These are phyloP conservation scores for Austroboletus novae-zelandiae DNA, from an alignment of 1,284 basidiomycete genomes.

Conservation along the genomic window DNA sequence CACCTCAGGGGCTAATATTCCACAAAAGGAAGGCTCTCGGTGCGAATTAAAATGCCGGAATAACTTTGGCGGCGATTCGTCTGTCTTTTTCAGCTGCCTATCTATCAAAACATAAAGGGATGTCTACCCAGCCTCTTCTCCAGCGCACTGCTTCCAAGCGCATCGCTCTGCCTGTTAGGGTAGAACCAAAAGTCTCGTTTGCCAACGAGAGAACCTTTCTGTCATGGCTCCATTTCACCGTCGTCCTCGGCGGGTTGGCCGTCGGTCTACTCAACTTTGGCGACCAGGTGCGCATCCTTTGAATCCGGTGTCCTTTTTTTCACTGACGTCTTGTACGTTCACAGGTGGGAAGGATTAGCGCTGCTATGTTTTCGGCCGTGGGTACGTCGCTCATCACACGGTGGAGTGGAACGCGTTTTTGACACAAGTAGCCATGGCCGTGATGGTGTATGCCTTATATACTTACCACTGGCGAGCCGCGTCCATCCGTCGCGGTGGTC, in stretches of 20 bases:
- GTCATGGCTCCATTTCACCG: conserved; percentile 95
- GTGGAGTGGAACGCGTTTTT: conserved; percentile 2
- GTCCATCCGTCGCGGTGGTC: conserved; percentile 88
- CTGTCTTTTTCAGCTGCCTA: conserved; percentile 11
- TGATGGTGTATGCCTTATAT: conserved; percentile 94
- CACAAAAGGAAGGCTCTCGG: conserved; percentile 1
- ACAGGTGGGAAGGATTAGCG: conserved; percentile 87
- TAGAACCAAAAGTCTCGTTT: conserved; percentile 94
- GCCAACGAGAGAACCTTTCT: conserved; percentile 95
- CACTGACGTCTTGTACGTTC: conserved; percentile 1
- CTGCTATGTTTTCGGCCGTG: conserved; percentile 89
- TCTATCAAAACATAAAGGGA: conserved; percentile 1
- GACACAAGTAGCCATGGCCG: conserved; percentile 75
- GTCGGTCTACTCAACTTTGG: conserved; percentile 98
- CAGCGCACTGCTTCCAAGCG: conserved; percentile 95
- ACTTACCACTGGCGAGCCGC: conserved; percentile 96
- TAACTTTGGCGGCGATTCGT: neutral
- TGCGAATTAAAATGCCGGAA: conserved; percentile 17
- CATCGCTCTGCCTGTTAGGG: conserved; percentile 91
- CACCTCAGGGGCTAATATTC: conserved; percentile 22
- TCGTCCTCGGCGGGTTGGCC: conserved; percentile 89
- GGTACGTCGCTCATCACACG: conserved; percentile 49
- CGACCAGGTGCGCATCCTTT: conserved; percentile 65
- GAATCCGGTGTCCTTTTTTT: neutral
- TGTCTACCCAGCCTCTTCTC: conserved; percentile 98